phyloP scores from a whole-genome alignment of 2,329 filamentous ascomycete species.

The Colletotrichum destructivum region DNA sequence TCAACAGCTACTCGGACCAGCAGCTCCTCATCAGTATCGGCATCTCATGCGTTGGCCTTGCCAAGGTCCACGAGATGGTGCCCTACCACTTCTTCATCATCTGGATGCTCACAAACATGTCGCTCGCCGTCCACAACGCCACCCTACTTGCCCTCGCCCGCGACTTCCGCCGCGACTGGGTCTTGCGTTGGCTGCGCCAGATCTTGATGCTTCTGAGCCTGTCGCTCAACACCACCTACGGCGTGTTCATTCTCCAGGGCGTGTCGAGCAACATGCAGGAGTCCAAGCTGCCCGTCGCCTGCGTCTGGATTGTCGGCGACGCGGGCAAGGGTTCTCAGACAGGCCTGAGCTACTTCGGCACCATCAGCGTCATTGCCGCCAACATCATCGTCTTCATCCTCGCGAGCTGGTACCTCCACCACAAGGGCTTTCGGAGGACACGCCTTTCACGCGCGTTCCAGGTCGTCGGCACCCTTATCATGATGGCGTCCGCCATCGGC shows the following conservation, averaged over 20 bases:
- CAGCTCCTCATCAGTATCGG: conserved; percentile 79
- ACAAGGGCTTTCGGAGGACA: conserved; percentile 55
- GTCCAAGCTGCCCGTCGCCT: conserved; percentile 71
- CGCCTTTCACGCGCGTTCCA: conserved; percentile 69
- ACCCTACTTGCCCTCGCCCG: conserved; percentile 76
- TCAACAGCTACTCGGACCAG: conserved; percentile 77
- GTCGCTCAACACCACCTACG: conserved; percentile 69
- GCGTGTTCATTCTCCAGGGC: conserved; percentile 69
- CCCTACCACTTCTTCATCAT: conserved; percentile 81
- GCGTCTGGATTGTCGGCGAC: conserved; percentile 67
- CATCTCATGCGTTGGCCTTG: conserved; percentile 75
- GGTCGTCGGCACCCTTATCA: conserved; percentile 67
- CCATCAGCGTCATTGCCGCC: conserved; percentile 72
- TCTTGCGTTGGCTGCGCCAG: conserved; percentile 76
- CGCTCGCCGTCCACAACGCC: conserved; percentile 76
- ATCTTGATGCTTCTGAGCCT: conserved; percentile 77
- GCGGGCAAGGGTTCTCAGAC: conserved; percentile 51
- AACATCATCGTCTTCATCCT: conserved; percentile 72
- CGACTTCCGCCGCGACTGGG: conserved; percentile 77
- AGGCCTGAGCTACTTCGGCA: conserved; percentile 69
- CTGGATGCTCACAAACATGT: conserved; percentile 77
- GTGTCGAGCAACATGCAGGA: conserved; percentile 67
- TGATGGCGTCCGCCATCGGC: conserved; percentile 70
- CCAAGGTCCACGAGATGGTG: conserved; percentile 70
- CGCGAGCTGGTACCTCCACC: conserved; percentile 77